phyloP scores from a whole-genome alignment of 371 early-diverging fungal genomes.

The Umbelopsis sp. region DNA sequence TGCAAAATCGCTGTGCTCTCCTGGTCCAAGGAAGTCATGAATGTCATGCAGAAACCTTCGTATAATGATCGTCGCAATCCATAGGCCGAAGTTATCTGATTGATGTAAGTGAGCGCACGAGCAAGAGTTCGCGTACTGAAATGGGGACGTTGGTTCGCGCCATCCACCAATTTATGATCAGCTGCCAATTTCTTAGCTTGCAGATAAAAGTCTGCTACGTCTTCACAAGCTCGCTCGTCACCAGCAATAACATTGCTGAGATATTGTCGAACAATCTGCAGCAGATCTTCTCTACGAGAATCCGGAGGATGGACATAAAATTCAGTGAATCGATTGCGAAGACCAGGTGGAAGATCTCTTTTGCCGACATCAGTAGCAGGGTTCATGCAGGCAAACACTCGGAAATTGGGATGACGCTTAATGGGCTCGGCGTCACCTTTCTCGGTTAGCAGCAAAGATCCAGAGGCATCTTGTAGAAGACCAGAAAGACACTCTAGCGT shows the following conservation, averaged over 20 bases:
- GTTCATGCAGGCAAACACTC: constrained; percentile 99
- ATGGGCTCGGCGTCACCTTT: constrained; percentile 90
- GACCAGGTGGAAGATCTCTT: constrained; percentile 91
- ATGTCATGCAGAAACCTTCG: constrained; percentile 96
- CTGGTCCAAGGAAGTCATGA: constrained; percentile 86
- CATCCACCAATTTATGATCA: constrained; percentile 83
- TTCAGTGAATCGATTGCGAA: constrained; percentile 93
- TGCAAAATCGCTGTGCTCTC: constrained; percentile 69
- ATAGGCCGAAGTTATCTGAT: constrained; percentile 72
- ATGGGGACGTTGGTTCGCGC: constrained; percentile 90
- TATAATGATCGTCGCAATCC: constrained; percentile 83
- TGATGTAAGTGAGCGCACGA: constrained; percentile 86
- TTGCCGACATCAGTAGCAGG: constrained; percentile 99
- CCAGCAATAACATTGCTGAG: constrained; percentile 63
- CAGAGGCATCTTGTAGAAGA: constrained; percentile 82
- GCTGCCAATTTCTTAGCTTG: constrained; percentile 74
- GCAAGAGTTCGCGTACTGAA: constrained; percentile 95
- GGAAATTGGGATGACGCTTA: constrained; percentile 92
- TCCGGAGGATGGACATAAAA: constrained; percentile 95
- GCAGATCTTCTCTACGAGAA: constrained; percentile 77
- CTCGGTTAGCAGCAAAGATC: constrained; percentile 86
- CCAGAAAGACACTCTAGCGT: constrained; percentile 92
- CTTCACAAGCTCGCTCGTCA: constrained; percentile 66
- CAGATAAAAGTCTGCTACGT: constrained; percentile 88
- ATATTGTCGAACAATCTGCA: constrained; percentile 81